Conservation (phyloP, 306 rosid genomes). For the Cucurbita moschata region DNA sequence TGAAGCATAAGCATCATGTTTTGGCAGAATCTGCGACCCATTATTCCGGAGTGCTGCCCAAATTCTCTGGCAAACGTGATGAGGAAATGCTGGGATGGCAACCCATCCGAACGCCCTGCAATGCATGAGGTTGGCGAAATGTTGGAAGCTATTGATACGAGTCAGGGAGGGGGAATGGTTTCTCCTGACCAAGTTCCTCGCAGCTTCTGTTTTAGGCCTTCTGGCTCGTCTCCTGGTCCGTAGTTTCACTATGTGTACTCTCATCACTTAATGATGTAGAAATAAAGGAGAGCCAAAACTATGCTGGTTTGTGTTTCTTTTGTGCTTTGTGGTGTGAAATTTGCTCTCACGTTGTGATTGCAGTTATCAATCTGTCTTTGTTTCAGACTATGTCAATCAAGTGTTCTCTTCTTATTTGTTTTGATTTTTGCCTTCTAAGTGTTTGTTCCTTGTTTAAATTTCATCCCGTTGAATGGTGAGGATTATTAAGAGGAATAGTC, state of each 20-base stretch:
- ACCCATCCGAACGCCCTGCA: conserved; percentile 41
- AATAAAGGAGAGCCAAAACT: not conserved
- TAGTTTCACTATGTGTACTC: not conserved
- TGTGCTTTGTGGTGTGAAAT: not conserved
- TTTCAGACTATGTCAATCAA: not conserved
- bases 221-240: conserved; percentile 33
- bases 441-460: not conserved
- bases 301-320: not conserved
- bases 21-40: conserved; percentile 50
- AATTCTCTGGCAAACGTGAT: conserved; percentile 35
- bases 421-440: not conserved
- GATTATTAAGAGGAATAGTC: too few relatives aligned
- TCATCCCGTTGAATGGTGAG: not conserved
- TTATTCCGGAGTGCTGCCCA: conserved; percentile 52
- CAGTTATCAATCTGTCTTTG: not conserved
- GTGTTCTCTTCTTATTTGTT: not conserved
- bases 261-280: not conserved
- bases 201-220: conserved; percentile 30
- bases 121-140: conserved; percentile 54
- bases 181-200: conserved; percentile 17
- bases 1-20: not conserved
- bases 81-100: conserved; percentile 55
- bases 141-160: conserved; percentile 58
- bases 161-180: conserved; percentile 64
- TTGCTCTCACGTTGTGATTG: not conserved